Evolutionary conservation across 371 early-diverging fungal genomes (phyloP).

Genomic region (Mucor racemosus): DNA sequence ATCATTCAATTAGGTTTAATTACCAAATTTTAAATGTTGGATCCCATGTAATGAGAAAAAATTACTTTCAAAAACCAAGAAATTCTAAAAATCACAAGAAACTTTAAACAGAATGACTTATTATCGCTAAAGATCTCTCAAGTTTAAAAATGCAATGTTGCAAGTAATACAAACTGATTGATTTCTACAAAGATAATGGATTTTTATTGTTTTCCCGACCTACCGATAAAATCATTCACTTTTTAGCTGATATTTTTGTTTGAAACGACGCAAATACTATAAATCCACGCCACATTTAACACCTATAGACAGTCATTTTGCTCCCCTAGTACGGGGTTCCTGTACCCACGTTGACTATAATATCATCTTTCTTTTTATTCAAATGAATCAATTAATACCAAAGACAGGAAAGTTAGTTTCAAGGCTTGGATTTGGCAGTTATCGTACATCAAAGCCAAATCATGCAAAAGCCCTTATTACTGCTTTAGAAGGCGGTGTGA

Average conservation of each 20-base stretch:
- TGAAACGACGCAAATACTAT: neutral
- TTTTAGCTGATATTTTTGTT: no score
- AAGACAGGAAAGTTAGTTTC: conserved; percentile 48
- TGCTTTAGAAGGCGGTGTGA: conserved; percentile 67
- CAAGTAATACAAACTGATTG: conserved; percentile 9
- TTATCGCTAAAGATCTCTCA: conserved; percentile 5
- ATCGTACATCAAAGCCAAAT: conserved; percentile 43
- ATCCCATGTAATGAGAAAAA: no score
- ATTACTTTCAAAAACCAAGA: no score
- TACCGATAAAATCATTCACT: neutral
- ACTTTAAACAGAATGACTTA: neutral
- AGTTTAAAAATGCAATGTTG: neutral
- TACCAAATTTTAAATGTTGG: no score
- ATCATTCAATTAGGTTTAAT: neutral
- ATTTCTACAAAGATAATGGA: conserved; percentile 9
- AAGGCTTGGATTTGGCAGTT: conserved; percentile 70
- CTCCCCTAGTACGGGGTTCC: neutral
- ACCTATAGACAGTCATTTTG: neutral
- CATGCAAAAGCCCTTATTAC: conserved; percentile 60
- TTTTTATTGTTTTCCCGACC: conserved; percentile 3
- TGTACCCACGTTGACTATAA: neutral
- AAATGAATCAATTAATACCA: conserved; percentile 18
- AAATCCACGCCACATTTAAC: neutral
- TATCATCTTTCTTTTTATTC: neutral
- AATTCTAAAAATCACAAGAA: no score